A percentile compares a stretch with the other conserved stretches of the same genome.
Evolutionary conservation across 768 basidiomycete genomes (phyloP).

Genomic region (Lanmaoa rubissima): DNA sequence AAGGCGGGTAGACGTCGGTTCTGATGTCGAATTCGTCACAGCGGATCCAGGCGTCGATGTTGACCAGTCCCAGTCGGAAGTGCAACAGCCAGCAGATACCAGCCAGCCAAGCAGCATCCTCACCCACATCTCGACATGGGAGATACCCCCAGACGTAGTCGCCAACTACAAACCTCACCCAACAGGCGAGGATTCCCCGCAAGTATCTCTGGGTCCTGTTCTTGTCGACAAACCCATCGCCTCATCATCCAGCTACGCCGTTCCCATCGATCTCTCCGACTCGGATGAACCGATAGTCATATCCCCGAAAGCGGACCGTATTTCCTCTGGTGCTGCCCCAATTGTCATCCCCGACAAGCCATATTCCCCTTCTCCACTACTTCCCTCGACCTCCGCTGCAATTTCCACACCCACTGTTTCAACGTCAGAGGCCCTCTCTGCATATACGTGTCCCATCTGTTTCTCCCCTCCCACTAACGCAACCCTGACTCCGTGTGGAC

Average conservation of each 20-base stretch:
- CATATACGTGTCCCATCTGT: slow-evolving; percentile 80
- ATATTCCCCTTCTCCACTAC: neutral
- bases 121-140: slow-evolving; percentile 23
- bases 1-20: slow-evolving; percentile 5
- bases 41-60: neutral
- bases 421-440: slow-evolving; percentile 40
- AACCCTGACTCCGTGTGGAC: slow-evolving; percentile 77
- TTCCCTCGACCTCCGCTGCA: neutral
- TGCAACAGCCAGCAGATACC: neutral
- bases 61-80: neutral
- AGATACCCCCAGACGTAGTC: slow-evolving; percentile 13
- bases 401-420: neutral
- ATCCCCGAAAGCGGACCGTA: neutral
- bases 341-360: neutral
- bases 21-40: neutral
- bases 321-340: neutral
- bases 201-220: neutral
- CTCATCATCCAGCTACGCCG: neutral
- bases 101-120: neutral
- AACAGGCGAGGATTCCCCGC: neutral
- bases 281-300: neutral
- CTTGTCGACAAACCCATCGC: neutral
- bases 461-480: slow-evolving; percentile 74
- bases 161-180: neutral
- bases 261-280: slow-evolving; percentile 6